Evolutionary conservation across 2,329 filamentous ascomycete genomes (phyloP).

Genomic region (Bipolaris sorokiniana): DNA sequence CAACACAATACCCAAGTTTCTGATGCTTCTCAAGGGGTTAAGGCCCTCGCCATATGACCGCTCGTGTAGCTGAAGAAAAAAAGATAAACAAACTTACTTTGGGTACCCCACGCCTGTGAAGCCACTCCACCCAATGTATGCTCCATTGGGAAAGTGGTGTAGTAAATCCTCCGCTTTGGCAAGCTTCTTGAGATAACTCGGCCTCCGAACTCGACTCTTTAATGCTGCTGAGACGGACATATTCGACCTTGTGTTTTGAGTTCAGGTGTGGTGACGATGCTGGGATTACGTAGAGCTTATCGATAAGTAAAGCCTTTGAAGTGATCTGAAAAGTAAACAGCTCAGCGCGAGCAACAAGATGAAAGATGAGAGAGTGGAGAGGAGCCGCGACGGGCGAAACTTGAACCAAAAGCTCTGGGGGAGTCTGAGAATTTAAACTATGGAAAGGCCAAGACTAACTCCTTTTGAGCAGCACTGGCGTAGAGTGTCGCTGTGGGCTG

Average conservation of each 20-base stretch:
- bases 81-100: slow-evolving; percentile 63
- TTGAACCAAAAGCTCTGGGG: slow-evolving; percentile 1
- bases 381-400: slow-evolving; percentile 11
- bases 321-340: slow-evolving; percentile 1
- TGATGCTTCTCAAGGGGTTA: not conserved
- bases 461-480: slow-evolving; percentile 11
- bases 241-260: not conserved
- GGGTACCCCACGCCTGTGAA: slow-evolving; percentile 91
- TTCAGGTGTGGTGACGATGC: not conserved
- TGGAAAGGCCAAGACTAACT: slow-evolving; percentile 15
- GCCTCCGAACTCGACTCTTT: slow-evolving; percentile 75
- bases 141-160: slow-evolving; percentile 78
- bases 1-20: slow-evolving; percentile 4
- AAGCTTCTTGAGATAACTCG: slow-evolving; percentile 80
- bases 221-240: slow-evolving; percentile 73
- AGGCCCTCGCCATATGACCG: not conserved
- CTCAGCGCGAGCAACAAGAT: slow-evolving; percentile 1
- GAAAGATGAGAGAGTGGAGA: slow-evolving; percentile 17
- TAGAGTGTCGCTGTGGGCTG: slow-evolving; percentile 20
- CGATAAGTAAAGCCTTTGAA: slow-evolving; percentile 18
- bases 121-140: slow-evolving; percentile 90
- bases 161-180: slow-evolving; percentile 80
- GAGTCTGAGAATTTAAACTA: slow-evolving; percentile 17
- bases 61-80: not conserved
- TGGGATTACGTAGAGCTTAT: slow-evolving; percentile 9